Conservation (phyloP, 2,329 filamentous ascomycete genomes). For the Calonectria pseudoturangicola region DNA sequence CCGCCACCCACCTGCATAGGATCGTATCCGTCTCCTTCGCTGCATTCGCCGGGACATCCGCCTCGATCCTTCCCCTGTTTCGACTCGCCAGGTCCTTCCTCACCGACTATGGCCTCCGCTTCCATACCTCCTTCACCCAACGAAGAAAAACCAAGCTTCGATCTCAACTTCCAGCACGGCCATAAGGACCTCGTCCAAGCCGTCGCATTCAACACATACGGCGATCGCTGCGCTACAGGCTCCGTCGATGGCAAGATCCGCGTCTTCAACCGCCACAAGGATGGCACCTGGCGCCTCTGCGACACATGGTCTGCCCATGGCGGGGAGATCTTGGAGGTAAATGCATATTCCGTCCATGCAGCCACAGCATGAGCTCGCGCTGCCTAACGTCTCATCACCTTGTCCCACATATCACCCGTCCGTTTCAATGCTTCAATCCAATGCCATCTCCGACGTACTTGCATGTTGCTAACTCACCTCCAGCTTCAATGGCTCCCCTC, state of each 20-base stretch:
- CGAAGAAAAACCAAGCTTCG: conserved; percentile 70
- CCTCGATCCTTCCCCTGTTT: not conserved
- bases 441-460: conserved; percentile 44
- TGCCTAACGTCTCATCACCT: conserved; percentile 1
- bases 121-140: conserved; percentile 59
- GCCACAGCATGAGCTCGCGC: conserved; percentile 44
- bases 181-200: conserved; percentile 89
- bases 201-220: conserved; percentile 93
- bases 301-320: conserved; percentile 95
- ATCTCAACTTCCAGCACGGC: conserved; percentile 81
- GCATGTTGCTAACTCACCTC: conserved; percentile 43
- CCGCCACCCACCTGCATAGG: not conserved
- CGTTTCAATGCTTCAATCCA: conserved; percentile 17
- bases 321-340: conserved; percentile 90
- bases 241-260: conserved; percentile 95
- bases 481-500: conserved; percentile 96
- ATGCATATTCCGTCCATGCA: conserved; percentile 47
- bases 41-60: not conserved
- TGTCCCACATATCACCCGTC: conserved; percentile 19
- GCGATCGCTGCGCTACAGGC: conserved; percentile 91
- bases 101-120: conserved; percentile 53
- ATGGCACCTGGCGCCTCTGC: conserved; percentile 84
- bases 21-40: not conserved
- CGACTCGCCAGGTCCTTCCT: conserved; percentile 3
- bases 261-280: conserved; percentile 89